Evolutionary conservation across 106 monocot species (phyloP).

Genomic region (Gastrodia elata): DNA sequence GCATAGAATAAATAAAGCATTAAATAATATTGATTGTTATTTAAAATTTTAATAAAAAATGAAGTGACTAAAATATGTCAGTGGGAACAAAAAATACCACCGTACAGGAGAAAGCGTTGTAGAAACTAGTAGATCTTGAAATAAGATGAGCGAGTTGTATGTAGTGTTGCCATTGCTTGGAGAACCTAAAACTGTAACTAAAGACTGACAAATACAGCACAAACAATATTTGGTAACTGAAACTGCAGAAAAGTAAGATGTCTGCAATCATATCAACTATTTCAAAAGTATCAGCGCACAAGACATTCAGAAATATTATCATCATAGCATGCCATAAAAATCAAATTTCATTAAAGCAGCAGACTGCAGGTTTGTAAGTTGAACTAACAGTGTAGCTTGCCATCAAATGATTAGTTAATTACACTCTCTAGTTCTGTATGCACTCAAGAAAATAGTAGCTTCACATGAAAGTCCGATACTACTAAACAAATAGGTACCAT

Average conservation of each 20-base stretch:
- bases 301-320: neutral
- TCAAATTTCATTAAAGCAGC: neutral
- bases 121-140: constrained; percentile 81
- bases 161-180: constrained; percentile 23
- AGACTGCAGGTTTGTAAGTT: neutral
- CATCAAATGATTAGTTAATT: neutral
- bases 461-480: neutral
- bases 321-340: constrained; percentile 1
- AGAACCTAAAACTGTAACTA: constrained; percentile 60
- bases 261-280: neutral
- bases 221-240: neutral
- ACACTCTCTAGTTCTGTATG: neutral
- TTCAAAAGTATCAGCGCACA: neutral
- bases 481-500: neutral
- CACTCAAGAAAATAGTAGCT: neutral
- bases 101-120: constrained; percentile 94
- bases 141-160: constrained; percentile 75
- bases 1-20: constrained; percentile 6
- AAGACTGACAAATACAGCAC: constrained; percentile 48
- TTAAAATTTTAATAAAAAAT: neutral
- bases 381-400: neutral
- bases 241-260: neutral
- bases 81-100: constrained; percentile 14
- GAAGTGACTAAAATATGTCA: constrained; percentile 5
- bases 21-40: neutral